phyloP scores from a whole-genome alignment of 208 protist species.

The Vickermania spadyakhi region DNA sequence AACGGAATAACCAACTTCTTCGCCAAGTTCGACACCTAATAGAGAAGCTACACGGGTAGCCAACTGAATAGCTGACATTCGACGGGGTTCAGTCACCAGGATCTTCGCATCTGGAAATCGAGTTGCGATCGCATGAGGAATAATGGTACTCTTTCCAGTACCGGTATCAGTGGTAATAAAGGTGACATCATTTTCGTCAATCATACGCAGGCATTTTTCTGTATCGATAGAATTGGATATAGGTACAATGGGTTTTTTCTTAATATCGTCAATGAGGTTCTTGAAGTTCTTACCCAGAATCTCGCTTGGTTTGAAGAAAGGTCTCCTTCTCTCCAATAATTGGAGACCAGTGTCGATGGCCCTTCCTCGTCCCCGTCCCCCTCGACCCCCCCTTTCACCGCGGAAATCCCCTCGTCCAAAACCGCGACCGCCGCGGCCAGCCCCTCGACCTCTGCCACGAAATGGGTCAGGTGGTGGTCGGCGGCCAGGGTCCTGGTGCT shows the following conservation, averaged over 20 bases:
- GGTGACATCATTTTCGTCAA: constrained; percentile 69
- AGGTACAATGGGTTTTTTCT: background rate
- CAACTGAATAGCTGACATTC: constrained; percentile 74
- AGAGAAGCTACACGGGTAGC: constrained; percentile 51
- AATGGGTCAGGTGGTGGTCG: no score
- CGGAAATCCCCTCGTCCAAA: background rate
- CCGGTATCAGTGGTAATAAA: constrained; percentile 83
- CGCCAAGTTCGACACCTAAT: constrained; percentile 27
- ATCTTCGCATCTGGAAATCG: constrained; percentile 23
- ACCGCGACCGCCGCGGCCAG: no score
- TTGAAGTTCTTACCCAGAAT: background rate
- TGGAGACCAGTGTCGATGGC: background rate
- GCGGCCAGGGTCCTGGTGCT: background rate
- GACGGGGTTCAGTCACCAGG: constrained; percentile 66
- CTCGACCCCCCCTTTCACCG: background rate
- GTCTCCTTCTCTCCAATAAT: background rate
- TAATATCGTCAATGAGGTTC: background rate
- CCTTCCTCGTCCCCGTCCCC: background rate
- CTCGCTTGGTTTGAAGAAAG: background rate
- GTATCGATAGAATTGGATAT: constrained; percentile 46
- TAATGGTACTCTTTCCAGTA: constrained; percentile 78
- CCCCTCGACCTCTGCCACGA: no score
- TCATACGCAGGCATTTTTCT: constrained; percentile 37
- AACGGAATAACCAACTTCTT: constrained; percentile 68
- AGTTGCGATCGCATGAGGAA: constrained; percentile 65